Base-by-base conservation (phyloP, 2,329 filamentous ascomycete species). In the Fusarium hainanense region DNA sequence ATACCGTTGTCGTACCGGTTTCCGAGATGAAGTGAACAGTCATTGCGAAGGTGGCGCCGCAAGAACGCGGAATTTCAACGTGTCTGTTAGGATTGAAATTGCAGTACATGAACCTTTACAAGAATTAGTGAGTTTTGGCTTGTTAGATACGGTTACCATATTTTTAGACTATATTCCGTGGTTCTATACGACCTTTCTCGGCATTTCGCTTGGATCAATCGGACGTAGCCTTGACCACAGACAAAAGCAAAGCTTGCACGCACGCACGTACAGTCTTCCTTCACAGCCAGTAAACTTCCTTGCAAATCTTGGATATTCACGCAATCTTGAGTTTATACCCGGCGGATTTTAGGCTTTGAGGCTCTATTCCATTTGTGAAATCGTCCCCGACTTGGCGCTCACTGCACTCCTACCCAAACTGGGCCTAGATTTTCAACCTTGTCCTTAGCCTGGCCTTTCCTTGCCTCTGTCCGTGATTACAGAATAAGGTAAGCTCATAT, bases 361-460 rank as follows among this genome's bases (percentile, higher is more conserved):
- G 66, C 66, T 70, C 67, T 67, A 64, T 70, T 70, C 68, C 68
- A 55, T 70, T 70, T 70, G 47, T 46, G 68, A 55, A 68, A 64
- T 67, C 54, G 55, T 63, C 67, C 63, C 68, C 62, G 67, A 74
- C 67, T 69, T 71, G 67, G 71, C 67, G 48, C 57, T 64, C 50
- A 49, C 63, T 71, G 55, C 54, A 58, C 30, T 68, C 57, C 66
- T 71, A 46, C 52, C 67, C 47, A 44, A 58, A 56, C 55, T 52
- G 52, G 62, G 67, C 47, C 57, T 66, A 71, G 69, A 42, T 50
- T 60, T 46, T 56, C 58, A 68, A 74, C 69, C 65, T 65, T 55
- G 60, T 64, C 56, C 46, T 65, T 54, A 51, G 49, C 14, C 21
- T 50, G 47, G 28, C 20, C 21, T 16, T 51, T 58, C 18, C 21